Percentiles rank a stretch among this genome's conserved stretches.
Conservation (phyloP, 2,329 filamentous ascomycete species). For the Exophiala alcalophila region DNA sequence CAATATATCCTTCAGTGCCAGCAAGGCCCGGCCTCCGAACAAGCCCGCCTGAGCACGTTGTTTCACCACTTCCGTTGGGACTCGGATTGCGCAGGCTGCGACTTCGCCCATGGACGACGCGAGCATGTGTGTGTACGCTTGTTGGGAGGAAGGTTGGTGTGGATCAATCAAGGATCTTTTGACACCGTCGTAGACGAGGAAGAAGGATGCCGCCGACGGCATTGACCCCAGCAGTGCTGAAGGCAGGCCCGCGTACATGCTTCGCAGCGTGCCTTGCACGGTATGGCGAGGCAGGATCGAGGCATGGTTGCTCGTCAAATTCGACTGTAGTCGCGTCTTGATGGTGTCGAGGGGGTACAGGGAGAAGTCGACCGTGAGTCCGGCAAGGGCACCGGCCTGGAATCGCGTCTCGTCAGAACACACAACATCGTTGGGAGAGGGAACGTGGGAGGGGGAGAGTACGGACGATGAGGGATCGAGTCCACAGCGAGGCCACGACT, state of each 20-base stretch:
- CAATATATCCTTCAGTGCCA: constrained; percentile 69
- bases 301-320: constrained; percentile 63
- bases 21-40: constrained; percentile 66
- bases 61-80: constrained; percentile 96
- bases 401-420: constrained; percentile 10
- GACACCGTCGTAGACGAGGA: constrained; percentile 83
- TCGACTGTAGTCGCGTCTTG: constrained; percentile 93
- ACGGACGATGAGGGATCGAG: constrained; percentile 38
- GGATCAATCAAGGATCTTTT: constrained; percentile 54
- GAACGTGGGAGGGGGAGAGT: constrained; percentile 32
- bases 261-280: constrained; percentile 79
- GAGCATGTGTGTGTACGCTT: constrained; percentile 65
- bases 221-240: constrained; percentile 86
- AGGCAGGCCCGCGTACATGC: constrained; percentile 90
- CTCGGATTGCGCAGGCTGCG: constrained; percentile 84
- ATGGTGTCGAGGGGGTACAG: constrained; percentile 98
- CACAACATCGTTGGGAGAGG: not conserved
- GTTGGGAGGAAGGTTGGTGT: constrained; percentile 35
- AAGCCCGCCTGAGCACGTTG: constrained; percentile 89
- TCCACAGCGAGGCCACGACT: constrained; percentile 43
- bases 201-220: constrained; percentile 93
- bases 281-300: constrained; percentile 39
- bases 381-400: constrained; percentile 82
- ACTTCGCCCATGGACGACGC: constrained; percentile 85
- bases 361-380: constrained; percentile 92